Evolutionary conservation across 495 filamentous ascomycete genomes (phyloP).

Genomic region (Parmelia sp.): DNA sequence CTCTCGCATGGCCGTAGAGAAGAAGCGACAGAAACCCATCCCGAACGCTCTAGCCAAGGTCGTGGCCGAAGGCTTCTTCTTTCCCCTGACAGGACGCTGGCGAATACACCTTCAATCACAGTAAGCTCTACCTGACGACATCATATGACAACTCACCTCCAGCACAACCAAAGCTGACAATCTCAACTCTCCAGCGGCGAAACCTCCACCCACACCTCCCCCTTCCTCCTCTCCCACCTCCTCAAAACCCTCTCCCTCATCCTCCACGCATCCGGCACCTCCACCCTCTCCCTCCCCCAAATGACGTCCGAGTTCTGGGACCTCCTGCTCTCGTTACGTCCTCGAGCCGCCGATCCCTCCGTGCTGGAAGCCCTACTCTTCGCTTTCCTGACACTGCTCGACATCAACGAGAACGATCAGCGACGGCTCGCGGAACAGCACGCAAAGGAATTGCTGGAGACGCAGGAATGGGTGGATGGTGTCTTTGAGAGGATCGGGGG

Average conservation of each 20-base stretch:
- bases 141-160: constrained; percentile 22
- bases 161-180: constrained; percentile 34
- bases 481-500: constrained; percentile 57
- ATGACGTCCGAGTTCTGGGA: constrained; percentile 42
- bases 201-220: constrained; percentile 32
- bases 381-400: constrained; percentile 70
- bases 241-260: constrained; percentile 46
- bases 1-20: constrained; percentile 61
- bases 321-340: constrained; percentile 42
- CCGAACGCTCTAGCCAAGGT: constrained; percentile 70
- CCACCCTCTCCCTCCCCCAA: constrained; percentile 39
- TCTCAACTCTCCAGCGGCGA: constrained; percentile 26
- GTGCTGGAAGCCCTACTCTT: constrained; percentile 72
- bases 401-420: constrained; percentile 58
- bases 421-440: constrained; percentile 53
- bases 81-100: constrained; percentile 53
- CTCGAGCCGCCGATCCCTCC: constrained; percentile 45
- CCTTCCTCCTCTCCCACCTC: constrained; percentile 44
- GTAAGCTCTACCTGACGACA: constrained; percentile 32
- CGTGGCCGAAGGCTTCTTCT: constrained; percentile 74
- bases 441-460: constrained; percentile 49
- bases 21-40: constrained; percentile 56
- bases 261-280: constrained; percentile 45
- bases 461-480: constrained; percentile 62
- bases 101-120: constrained; percentile 42